Evolutionary conservation across 2,329 filamentous ascomycete genomes (phyloP), one percentile per base, ranked within the genome.

Genomic region (Biscogniauxia sp.): DNA sequence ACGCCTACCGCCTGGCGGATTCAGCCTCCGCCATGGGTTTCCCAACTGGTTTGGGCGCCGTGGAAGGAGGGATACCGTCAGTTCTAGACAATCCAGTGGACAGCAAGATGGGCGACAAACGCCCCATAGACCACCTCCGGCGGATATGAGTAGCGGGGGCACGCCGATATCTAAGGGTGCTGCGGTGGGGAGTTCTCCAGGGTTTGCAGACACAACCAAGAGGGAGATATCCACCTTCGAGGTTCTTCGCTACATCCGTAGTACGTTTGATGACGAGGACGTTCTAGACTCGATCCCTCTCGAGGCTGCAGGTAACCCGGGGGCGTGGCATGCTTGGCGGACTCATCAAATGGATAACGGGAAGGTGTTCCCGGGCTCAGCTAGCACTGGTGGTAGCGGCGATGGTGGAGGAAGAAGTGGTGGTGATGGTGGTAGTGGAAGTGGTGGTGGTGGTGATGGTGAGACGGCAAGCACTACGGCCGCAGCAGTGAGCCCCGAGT

Each of bases 291-390:
- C 84, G 0, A 80, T 98, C 20, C 89, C 92, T 1, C 78, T 96
- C 0, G 87, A 92, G 65, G 91, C 91, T 19, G 92, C 93, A 0
- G 94, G 92, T 1, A 97, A 98, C 69, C 88, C 91, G 2, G 92
- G 93, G 6, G 95, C 94, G 20, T 98, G 93, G 90, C 91, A 97
- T 77, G 94, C 94, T 4, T 98, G 94, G 94, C 84, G 87, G 68
- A 86, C 90, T 6, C 84, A 94, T 73, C 85, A 88, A 58, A 78
- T 74, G 68, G 68, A 83, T 75, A 69, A 76, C 62, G 78, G 78
- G 72, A 73, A 84, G 77, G 61, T 79, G 41, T 70, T 70, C 28
- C 53, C 64, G 26, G 60, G 61, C 20, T 41, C 57, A 25, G 26
- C n/a, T 37, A 45, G 37, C 17, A 49, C 53, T 20, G 52, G 15